These are phyloP conservation scores for Phaeomoniella chlamydospora DNA, from an alignment of 2,329 filamentous ascomycete genomes.

Conservation along the genomic window DNA sequence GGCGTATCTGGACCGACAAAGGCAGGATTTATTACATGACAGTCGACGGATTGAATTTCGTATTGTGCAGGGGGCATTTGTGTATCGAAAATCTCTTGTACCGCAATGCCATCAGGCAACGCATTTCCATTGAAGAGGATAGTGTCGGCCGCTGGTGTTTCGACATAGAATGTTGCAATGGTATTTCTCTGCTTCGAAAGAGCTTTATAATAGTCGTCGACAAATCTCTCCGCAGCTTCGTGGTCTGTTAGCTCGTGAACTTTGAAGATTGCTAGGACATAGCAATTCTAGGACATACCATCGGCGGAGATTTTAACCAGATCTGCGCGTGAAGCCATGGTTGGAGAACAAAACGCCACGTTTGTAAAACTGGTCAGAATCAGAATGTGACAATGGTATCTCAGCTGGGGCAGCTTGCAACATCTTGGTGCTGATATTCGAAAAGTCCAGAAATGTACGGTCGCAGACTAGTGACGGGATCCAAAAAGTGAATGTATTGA, in stretches of 20 bases:
- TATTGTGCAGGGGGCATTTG: conserved; percentile 51
- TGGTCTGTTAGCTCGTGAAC: conserved; percentile 5
- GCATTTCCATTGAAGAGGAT: conserved; percentile 70
- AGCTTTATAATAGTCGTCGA: conserved; percentile 61
- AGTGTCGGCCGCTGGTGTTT: conserved; percentile 42
- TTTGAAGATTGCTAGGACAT: too few species aligned
- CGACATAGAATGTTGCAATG: conserved; percentile 58
- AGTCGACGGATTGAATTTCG: conserved; percentile 63
- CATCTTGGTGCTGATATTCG: too few species aligned
- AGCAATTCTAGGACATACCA: conserved; percentile 15
- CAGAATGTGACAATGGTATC: too few species aligned
- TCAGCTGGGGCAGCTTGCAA: too few species aligned
- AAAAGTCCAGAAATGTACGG: too few species aligned
- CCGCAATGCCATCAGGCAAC: conserved; percentile 46
- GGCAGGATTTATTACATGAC: conserved; percentile 60
- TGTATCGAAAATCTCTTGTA: conserved; percentile 53
- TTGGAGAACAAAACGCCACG: too few species aligned
- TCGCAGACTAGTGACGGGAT: too few species aligned
- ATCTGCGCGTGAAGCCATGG: conserved; percentile 1
- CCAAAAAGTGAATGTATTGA: too few species aligned
- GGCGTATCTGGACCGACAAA: conserved; percentile 40
- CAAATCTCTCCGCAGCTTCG: conserved; percentile 55
- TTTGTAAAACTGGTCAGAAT: too few species aligned
- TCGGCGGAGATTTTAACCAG: conserved; percentile 26
- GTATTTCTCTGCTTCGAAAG: conserved; percentile 44